These are phyloP conservation scores for Cytospora schulzeri DNA, from an alignment of 2,329 filamentous ascomycete species.

Conservation along the genomic window DNA sequence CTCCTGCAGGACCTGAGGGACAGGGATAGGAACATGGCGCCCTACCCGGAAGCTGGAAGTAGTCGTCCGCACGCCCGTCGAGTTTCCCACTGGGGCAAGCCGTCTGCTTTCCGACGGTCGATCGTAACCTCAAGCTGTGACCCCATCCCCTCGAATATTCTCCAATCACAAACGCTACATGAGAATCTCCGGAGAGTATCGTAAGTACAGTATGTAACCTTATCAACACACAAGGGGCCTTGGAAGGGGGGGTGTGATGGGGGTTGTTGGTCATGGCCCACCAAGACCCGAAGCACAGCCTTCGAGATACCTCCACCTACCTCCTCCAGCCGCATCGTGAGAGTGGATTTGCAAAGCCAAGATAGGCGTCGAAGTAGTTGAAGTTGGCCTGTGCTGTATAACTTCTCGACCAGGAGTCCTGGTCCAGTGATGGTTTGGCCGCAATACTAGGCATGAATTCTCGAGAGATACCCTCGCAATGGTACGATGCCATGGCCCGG, in stretches of 20 bases:
- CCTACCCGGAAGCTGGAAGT: background rate
- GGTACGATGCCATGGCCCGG: background rate
- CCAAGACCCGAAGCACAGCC: background rate
- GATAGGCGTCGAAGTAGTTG: background rate
- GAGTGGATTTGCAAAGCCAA: background rate
- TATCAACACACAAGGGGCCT: background rate
- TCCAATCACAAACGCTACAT: background rate
- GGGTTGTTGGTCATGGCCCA: background rate
- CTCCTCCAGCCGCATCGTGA: background rate
- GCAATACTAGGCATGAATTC: background rate
- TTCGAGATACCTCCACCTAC: background rate
- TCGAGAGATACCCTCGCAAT: background rate
- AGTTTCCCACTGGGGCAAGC: background rate
- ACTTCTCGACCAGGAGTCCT: background rate
- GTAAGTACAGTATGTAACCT: background rate
- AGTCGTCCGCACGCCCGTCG: background rate
- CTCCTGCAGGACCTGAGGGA: background rate
- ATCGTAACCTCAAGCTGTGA: background rate
- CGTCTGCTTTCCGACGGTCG: background rate
- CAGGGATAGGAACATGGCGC: background rate
- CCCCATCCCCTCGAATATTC: background rate
- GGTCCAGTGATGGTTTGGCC: background rate
- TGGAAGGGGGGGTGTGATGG: background rate
- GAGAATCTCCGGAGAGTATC: background rate
- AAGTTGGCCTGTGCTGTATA: too few relatives aligned